Evolutionary conservation across 495 filamentous ascomycete species (phyloP), one percentile per base, ranked within the genome.

Genomic region (Penicillium paxilli): DNA sequence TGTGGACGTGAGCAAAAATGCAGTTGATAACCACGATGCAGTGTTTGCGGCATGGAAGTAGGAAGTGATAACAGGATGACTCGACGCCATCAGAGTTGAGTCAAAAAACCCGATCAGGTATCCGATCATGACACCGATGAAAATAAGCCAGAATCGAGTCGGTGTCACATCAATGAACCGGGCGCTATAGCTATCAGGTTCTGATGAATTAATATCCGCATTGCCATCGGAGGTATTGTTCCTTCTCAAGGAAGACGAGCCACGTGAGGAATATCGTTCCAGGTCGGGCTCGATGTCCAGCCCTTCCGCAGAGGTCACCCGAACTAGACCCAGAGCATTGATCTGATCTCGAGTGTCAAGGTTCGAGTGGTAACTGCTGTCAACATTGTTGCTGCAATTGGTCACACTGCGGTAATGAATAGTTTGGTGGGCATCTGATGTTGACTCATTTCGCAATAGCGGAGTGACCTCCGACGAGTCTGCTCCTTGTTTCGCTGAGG

Each of bases 1-100:
- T 4, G 87, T 91, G 14, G 83, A 86, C 0, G 88, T 91, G n/a
- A 93, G 72, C 8, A 91, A 62, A 49, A 92, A 93, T 0, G 88
- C 83, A 0, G 88, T 91, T 19, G 88, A 90, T 4, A 93, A 75
- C 89, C 89, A 93, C 9, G 88, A 91, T 6, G 88, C 88, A 16
- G 80, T 76, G 60, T 92, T 91, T 12, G 87, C 86, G 45, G 85
- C 80, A 47, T 85, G 74, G 65, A 93, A 92, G 60, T 90, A 82
- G 1, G 87, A 89, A 0, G 89, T 92, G 47, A 93, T 91, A 26
- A 90, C 87, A 8, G 89, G 89, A 67, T 93, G 89, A 40, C 81
- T 87, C 2, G 87, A 90, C 0, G 88, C 87, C 87, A 93, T 91
- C 59, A 92, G 78, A 6, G 88, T 91, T 23, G 79, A 78, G 71